These are phyloP conservation scores for Neurospora sp. DNA, from an alignment of 495 filamentous ascomycete species.

Conservation along the genomic window DNA sequence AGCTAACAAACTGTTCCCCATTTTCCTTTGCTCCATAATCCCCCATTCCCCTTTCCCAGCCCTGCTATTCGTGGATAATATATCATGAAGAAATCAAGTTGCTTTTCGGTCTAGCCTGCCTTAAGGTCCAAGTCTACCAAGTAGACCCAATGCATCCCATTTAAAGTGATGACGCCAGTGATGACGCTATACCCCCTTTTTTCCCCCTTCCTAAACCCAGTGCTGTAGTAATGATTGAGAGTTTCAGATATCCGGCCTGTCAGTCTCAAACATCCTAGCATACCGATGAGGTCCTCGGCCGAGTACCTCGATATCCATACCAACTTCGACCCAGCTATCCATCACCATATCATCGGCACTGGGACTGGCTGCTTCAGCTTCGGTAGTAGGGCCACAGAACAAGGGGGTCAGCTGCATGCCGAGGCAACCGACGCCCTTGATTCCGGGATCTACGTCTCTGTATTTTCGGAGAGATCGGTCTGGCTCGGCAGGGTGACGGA, in stretches of 20 bases:
- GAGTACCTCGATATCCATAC: slow-evolving; percentile 32
- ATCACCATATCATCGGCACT: slow-evolving; percentile 4
- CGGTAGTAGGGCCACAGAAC: slow-evolving; percentile 19
- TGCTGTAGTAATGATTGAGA: background rate
- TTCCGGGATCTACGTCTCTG: slow-evolving; percentile 65
- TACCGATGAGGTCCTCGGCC: slow-evolving; percentile 31
- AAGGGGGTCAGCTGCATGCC: slow-evolving; percentile 77
- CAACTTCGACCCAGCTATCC: slow-evolving; percentile 34
- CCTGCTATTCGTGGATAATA: no score
- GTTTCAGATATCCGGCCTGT: background rate
- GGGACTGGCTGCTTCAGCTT: slow-evolving; percentile 1
- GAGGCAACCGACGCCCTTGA: slow-evolving; percentile 58
- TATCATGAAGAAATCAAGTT: background rate
- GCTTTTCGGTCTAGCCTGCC: background rate
- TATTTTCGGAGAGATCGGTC: slow-evolving; percentile 59
- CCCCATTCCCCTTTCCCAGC: no score
- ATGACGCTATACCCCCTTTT: background rate
- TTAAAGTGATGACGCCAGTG: background rate
- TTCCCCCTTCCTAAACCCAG: background rate
- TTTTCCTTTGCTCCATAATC: no score
- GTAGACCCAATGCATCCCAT: background rate
- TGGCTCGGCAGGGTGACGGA: slow-evolving; percentile 62
- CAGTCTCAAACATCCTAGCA: slow-evolving; percentile 19
- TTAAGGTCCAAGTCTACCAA: background rate
- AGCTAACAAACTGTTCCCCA: no score